Percentiles rank a stretch among this genome's conserved stretches.
Evolutionary conservation across 768 basidiomycete genomes (phyloP).

Genomic region (Obba rivulosa): DNA sequence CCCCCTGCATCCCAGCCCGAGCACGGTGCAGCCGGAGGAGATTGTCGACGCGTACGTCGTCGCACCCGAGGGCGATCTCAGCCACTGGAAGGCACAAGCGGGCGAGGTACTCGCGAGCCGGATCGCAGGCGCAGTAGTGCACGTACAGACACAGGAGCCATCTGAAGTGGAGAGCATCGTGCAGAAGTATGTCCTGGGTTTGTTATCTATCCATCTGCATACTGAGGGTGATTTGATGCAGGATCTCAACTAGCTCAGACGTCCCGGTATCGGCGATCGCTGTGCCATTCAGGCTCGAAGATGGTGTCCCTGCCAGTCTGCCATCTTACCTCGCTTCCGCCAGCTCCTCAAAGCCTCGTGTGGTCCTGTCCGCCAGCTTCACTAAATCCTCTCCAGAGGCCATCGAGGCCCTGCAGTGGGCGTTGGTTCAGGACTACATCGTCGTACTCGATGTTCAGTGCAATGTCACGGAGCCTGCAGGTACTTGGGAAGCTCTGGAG

Average conservation of each 20-base stretch:
- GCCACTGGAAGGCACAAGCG: conserved; percentile 49
- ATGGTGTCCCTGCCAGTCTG: conserved; percentile 35
- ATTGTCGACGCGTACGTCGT: conserved; percentile 70
- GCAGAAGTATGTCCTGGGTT: conserved; percentile 39
- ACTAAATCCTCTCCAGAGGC: conserved; percentile 41
- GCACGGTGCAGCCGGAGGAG: conserved; percentile 52
- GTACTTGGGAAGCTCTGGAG: conserved; percentile 61
- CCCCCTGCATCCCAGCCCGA: conserved; percentile 65
- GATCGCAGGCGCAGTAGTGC: conserved; percentile 52
- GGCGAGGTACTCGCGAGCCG: conserved; percentile 41
- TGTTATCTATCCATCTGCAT: not conserved
- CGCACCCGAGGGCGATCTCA: conserved; percentile 34
- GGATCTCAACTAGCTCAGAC: conserved; percentile 2
- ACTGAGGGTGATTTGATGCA: conserved; percentile 2
- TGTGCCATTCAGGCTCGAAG: conserved; percentile 56
- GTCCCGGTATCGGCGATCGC: conserved; percentile 49
- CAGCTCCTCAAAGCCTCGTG: conserved; percentile 32
- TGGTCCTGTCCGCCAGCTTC: conserved; percentile 57
- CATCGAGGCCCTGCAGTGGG: conserved; percentile 58
- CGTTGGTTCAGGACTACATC: conserved; percentile 52
- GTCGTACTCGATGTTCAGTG: conserved; percentile 69
- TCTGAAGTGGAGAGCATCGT: conserved; percentile 39
- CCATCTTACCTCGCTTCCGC: conserved; percentile 30
- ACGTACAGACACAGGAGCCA: conserved; percentile 31
- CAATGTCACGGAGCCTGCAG: conserved; percentile 43